Evolutionary conservation across 148 eudicot genomes (phyloP), one percentile per base, ranked within the genome.

Genomic region (Amaranthus hypochondriacus): DNA sequence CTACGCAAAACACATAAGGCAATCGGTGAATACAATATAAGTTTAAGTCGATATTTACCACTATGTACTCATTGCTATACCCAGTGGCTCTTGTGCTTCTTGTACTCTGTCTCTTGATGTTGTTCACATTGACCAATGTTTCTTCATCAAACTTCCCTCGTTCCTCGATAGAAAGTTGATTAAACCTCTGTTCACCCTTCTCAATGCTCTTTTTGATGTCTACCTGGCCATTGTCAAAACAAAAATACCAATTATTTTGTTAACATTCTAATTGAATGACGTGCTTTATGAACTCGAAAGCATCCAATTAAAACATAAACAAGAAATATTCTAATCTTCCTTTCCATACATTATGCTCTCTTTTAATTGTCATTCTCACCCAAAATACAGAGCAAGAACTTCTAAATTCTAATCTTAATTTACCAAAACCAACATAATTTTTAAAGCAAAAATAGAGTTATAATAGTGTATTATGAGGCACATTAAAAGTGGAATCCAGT

Each of bases 141-240:
- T 95, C 98, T 81, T 95, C 98, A 69, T 92, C 92, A 67, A 95
- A 92, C 76, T 95, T 95, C 52, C 97, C 98, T 21, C 97, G 87
- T 77, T 95, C 98, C 70, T 92, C 97, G 57, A 95, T 88, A 43
- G 97, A 95, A 60, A 95, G 90, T 80, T 87, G 88, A 79, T 95
- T 92, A 72, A 95, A 95, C 72, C 86, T 83, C 79, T 86, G 88
- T 72, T 95, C 98, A 52, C 96, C 98, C 56, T 85, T 97, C 66
- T 90, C 98, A 65, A 89, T 75, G 83, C 90, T 86, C 81, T 80
- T 79, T 73, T 92, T 95, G 61, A 92, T 81, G 74, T 94, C 92
- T 62, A 84, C 93, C 97, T 92, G 81, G 78, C 76, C 10, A 70
- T 62, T 10, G 65, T 62, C 48, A 49, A 76, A 57, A 14, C 4